Base-by-base conservation (phyloP, 768 basidiomycete species). In the Nidularia sp. region DNA sequence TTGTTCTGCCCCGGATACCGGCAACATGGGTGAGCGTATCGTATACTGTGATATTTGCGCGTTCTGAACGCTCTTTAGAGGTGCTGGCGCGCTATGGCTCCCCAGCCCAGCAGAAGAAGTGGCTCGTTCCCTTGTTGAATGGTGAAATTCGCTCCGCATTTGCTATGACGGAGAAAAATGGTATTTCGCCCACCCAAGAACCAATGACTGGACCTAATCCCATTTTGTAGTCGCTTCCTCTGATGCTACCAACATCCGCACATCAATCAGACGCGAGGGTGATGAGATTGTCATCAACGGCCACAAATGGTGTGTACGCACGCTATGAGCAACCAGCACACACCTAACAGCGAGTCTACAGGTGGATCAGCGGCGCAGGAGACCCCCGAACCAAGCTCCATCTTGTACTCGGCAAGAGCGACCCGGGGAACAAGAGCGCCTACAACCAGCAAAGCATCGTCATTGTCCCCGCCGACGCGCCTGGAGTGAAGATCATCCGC, bases 321-420 rank as follows among this genome's bases (percentile, higher is more conserved):
- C 36, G 36, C 9, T 39, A 15, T 39, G 36, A 9, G 36, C 9
- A 9, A 15, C 9, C 49, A 12, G 4, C 34, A 51, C 7, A 35
- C n/a, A 33, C 13, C 22, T 32, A 18, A 54, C 15, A 41, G 5
- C 41, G 29, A 39, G 18, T 52, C 29, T 44, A 7, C 53, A 94
- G 89, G 92, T 98, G 91, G 89, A 98, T 98, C 66, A 94, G 92
- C 31, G 95, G 95, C 47, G 96, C 95, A 5, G 94, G 94, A 13
- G 94, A 98, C 67, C 93, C 93, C 44, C 79, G 95, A 55, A 89
- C 88, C 55, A 84, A 81, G 52, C 59, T 98, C 8, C 96, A 99
- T 64, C 84, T 99, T 47, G 90, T 98, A 41, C 88, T 99, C 78
- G 96, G 94, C 49, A 91, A 93, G 74, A 93, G 90, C 55, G 93